Percentiles rank a stretch among this genome's conserved stretches.
phyloP scores from a whole-genome alignment of 1,139 yeast species.

The Taphrina populina region DNA sequence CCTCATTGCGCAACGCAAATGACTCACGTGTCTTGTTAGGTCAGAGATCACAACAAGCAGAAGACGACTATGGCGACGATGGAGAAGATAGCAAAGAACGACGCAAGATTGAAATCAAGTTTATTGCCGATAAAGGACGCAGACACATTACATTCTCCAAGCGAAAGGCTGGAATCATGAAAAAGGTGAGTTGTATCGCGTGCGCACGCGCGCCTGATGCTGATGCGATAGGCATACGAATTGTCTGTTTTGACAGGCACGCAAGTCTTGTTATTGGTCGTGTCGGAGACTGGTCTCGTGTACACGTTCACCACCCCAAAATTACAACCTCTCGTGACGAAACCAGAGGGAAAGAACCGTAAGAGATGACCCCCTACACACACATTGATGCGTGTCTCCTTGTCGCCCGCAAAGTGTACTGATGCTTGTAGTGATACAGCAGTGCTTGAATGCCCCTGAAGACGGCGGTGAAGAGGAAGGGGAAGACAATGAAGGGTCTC shows the following conservation, averaged over 20 bases:
- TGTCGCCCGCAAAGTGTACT: no score
- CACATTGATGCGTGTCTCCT: no score
- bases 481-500: constrained; percentile 34
- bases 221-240: constrained; percentile 67
- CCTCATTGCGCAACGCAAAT: not conserved
- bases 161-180: constrained; percentile 98
- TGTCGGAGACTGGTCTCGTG: constrained; percentile 94
- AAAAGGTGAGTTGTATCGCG: constrained; percentile 49
- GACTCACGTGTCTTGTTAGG: constrained; percentile 1
- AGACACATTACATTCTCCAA: constrained; percentile 96
- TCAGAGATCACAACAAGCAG: constrained; percentile 27
- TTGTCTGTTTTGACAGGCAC: constrained; percentile 94
- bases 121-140: constrained; percentile 93
- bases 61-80: constrained; percentile 33
- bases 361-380: not conserved
- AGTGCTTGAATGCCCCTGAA: constrained; percentile 93
- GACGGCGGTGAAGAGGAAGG: constrained; percentile 39
- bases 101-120: constrained; percentile 94
- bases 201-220: not conserved
- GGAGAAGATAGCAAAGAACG: constrained; percentile 61
- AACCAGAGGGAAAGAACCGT: constrained; percentile 88
- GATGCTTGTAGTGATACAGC: constrained; percentile 72
- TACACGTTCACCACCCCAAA: constrained; percentile 99
- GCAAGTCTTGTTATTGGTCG: constrained; percentile 88
- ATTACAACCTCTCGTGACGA: constrained; percentile 93